These are phyloP conservation scores for Penicillium griseofulvum DNA, from an alignment of 2,329 filamentous ascomycete species.

Conservation along the genomic window DNA sequence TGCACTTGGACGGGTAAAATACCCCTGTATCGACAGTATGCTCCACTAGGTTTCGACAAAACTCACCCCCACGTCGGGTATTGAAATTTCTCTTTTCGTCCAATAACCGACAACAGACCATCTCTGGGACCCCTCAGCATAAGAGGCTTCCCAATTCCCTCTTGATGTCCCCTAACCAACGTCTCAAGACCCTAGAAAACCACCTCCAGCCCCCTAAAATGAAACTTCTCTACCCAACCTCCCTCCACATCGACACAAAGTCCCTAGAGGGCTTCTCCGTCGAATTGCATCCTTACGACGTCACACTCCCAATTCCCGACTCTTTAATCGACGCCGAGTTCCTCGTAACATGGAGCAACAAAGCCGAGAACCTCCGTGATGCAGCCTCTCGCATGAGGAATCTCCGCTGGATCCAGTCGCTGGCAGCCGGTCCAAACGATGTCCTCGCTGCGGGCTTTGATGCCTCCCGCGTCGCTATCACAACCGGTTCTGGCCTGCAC, in stretches of 20 bases:
- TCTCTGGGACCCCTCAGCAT: neutral
- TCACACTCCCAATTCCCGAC: constrained; percentile 55
- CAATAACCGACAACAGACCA: no score
- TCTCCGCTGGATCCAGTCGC: constrained; percentile 64
- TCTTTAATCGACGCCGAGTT: constrained; percentile 59
- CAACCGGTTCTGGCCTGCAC: constrained; percentile 63
- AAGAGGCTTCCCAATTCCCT: neutral
- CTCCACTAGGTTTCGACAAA: no score
- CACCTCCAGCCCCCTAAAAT: constrained; percentile 10
- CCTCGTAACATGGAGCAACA: constrained; percentile 63
- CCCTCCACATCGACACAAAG: constrained; percentile 56
- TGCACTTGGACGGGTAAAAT: no score
- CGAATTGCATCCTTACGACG: constrained; percentile 59
- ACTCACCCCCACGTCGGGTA: no score
- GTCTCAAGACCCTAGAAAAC: neutral
- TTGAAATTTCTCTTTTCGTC: no score
- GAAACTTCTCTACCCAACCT: constrained; percentile 68
- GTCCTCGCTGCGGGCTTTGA: constrained; percentile 62
- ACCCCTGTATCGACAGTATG: no score
- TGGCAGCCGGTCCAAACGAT: constrained; percentile 65
- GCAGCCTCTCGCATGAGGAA: constrained; percentile 56
- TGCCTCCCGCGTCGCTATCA: constrained; percentile 50
- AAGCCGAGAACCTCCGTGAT: constrained; percentile 57
- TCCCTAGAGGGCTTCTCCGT: constrained; percentile 59
- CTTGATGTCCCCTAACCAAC: constrained; percentile 4